A percentile compares a stretch with the other conserved stretches of the same genome.
phyloP scores from a whole-genome alignment of 495 filamentous ascomycete species.

The Penicillium daleae region DNA sequence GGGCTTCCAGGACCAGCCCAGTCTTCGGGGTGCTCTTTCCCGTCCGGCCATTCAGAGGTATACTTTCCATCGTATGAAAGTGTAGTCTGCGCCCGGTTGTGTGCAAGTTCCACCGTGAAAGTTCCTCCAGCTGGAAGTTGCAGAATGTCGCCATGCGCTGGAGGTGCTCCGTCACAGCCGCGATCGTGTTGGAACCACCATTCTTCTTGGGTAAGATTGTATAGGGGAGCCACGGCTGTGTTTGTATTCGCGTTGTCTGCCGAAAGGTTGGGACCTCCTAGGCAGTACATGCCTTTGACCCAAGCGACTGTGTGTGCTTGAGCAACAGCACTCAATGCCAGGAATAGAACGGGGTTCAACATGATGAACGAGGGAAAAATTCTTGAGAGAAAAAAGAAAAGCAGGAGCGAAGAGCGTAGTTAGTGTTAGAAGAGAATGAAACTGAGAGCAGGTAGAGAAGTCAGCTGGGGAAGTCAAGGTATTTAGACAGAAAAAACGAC shows the following conservation, averaged over 20 bases:
- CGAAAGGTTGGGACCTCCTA: slow-evolving; percentile 29
- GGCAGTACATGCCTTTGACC: slow-evolving; percentile 55
- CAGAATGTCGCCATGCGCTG: slow-evolving; percentile 46
- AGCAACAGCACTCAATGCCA: slow-evolving; percentile 23
- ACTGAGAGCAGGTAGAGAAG: not conserved
- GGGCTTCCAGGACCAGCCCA: slow-evolving; percentile 44
- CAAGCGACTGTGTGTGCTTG: slow-evolving; percentile 51
- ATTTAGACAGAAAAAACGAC: slow-evolving; percentile 1
- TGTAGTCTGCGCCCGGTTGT: slow-evolving; percentile 54
- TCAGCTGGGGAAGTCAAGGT: not conserved
- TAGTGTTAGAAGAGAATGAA: not conserved
- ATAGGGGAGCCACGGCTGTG: slow-evolving; percentile 47
- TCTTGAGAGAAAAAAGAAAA: not conserved
- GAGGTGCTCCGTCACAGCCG: slow-evolving; percentile 48
- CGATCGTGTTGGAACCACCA: slow-evolving; percentile 60
- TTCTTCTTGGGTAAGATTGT: slow-evolving; percentile 41
- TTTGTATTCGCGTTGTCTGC: slow-evolving; percentile 48
- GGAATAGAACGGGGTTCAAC: not conserved
- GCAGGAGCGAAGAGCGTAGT: not conserved
- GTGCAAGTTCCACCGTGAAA: slow-evolving; percentile 57
- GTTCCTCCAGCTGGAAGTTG: slow-evolving; percentile 55
- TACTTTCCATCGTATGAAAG: slow-evolving; percentile 50
- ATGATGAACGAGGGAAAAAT: slow-evolving; percentile 1
- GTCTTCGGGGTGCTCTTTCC: slow-evolving; percentile 47
- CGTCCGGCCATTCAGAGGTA: slow-evolving; percentile 51